These are phyloP conservation scores for Lactuca sativa DNA, from an alignment of 129 eudicot genomes.

Conservation along the genomic window DNA sequence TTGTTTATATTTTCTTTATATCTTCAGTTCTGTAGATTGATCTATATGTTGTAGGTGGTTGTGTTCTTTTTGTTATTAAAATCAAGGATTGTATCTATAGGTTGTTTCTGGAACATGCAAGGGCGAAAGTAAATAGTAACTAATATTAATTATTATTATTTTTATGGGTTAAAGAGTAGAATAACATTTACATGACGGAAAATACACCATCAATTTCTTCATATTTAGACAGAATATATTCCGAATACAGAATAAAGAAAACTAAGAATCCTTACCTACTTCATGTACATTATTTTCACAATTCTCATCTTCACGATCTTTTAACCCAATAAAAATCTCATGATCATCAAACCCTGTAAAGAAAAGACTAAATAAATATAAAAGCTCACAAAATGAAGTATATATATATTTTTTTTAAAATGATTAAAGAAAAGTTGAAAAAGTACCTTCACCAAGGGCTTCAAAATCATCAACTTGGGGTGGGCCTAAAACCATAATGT, in stretches of 20 bases:
- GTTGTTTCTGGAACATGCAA: no score
- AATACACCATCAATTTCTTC: slow-evolving; percentile 6
- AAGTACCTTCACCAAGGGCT: slow-evolving; percentile 76
- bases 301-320: slow-evolving; percentile 58
- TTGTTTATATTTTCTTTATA: neutral
- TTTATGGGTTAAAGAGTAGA: neutral
- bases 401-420: no score
- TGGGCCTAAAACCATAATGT: slow-evolving; percentile 48
- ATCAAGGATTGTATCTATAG: slow-evolving; percentile 18
- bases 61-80: slow-evolving; percentile 1
- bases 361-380: slow-evolving; percentile 19
- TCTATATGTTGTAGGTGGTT: slow-evolving; percentile 5
- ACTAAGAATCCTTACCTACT: slow-evolving; percentile 30
- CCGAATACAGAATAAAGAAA: neutral
- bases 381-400: neutral
- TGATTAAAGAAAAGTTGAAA: neutral
- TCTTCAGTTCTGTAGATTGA: slow-evolving; percentile 11
- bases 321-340: slow-evolving; percentile 70
- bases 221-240: slow-evolving; percentile 14
- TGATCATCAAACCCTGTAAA: slow-evolving; percentile 83
- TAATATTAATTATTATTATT: neutral
- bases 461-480: slow-evolving; percentile 69
- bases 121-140: no score
- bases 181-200: slow-evolving; percentile 6
- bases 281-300: slow-evolving; percentile 40